phyloP scores from a whole-genome alignment of 75 land plant genomes.

The Azolla pinnata region DNA sequence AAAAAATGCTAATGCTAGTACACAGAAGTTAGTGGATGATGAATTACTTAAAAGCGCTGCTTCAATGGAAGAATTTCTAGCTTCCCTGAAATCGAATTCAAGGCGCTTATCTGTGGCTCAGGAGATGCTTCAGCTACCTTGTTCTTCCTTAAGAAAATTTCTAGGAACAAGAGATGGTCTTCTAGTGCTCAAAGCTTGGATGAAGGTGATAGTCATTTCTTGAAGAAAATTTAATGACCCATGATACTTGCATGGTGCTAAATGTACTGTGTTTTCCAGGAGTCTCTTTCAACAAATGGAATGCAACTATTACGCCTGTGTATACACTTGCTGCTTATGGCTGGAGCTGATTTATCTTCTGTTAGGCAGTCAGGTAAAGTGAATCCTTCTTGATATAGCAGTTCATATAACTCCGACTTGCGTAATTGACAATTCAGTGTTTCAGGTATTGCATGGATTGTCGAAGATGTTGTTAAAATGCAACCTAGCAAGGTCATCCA shows the following conservation, averaged over 20 bases:
- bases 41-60: constrained; percentile 47
- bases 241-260: too few species aligned
- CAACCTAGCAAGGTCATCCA: constrained; percentile 92
- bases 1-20: constrained; percentile 67
- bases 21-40: constrained; percentile 60
- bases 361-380: constrained; percentile 78
- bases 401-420: too few species aligned
- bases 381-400: too few species aligned
- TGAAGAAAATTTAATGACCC: too few species aligned
- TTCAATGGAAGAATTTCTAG: constrained; percentile 66
- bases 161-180: constrained; percentile 87
- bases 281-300: constrained; percentile 87
- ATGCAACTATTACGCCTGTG: constrained; percentile 92
- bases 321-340: constrained; percentile 79
- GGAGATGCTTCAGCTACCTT: constrained; percentile 66
- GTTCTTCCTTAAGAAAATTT: constrained; percentile 50
- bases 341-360: constrained; percentile 69
- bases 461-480: constrained; percentile 77
- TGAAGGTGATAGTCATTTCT: constrained; percentile 42
- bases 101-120: constrained; percentile 68
- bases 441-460: constrained; percentile 76
- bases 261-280: too few species aligned
- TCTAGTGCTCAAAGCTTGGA: constrained; percentile 70
- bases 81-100: constrained; percentile 61
- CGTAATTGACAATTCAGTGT: too few species aligned